Percentiles rank a stretch among this genome's conserved stretches.
phyloP scores from a whole-genome alignment of 2,329 filamentous ascomycete species.

The Pestalotiopsis sp. region DNA sequence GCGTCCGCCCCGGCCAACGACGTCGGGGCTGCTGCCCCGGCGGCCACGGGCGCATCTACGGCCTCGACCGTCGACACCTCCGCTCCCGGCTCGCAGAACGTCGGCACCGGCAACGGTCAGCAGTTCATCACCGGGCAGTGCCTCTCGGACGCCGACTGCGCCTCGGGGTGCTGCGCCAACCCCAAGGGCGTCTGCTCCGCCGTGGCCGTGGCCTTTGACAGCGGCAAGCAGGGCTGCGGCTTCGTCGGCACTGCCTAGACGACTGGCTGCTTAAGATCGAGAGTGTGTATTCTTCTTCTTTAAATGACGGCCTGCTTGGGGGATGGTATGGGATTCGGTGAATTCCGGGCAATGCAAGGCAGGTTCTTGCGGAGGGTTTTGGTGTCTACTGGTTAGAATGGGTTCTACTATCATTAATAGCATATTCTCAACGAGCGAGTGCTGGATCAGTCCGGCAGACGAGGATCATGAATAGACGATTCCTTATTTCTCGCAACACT shows the following conservation, averaged over 20 bases:
- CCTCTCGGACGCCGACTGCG: conserved; percentile 30
- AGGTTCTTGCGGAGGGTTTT: too few relatives aligned
- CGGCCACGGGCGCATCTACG: not conserved
- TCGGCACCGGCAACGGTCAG: conserved; percentile 23
- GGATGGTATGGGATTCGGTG: too few relatives aligned
- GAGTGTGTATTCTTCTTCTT: too few relatives aligned
- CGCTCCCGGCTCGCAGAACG: conserved; percentile 26
- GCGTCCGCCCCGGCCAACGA: not conserved
- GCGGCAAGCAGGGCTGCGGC: conserved; percentile 28
- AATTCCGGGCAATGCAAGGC: too few relatives aligned
- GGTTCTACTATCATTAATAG: too few relatives aligned
- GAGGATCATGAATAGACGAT: too few relatives aligned
- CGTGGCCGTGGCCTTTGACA: conserved; percentile 21
- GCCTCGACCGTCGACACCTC: conserved; percentile 11
- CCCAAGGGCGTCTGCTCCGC: conserved; percentile 28
- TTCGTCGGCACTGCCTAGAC: conserved; percentile 17
- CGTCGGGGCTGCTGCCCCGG: not conserved
- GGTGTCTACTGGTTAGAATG: too few relatives aligned
- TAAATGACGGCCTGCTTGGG: too few relatives aligned
- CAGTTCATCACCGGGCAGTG: conserved; percentile 35
- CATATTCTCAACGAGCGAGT: too few relatives aligned
- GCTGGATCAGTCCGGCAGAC: too few relatives aligned
- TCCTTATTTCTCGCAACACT: too few relatives aligned
- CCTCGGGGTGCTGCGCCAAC: conserved; percentile 26
- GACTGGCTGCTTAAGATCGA: not conserved